Evolutionary conservation across 108 stramenopile genomes (phyloP), one percentile per base, ranked within the genome.

Genomic region (Conticribra weissflogii): DNA sequence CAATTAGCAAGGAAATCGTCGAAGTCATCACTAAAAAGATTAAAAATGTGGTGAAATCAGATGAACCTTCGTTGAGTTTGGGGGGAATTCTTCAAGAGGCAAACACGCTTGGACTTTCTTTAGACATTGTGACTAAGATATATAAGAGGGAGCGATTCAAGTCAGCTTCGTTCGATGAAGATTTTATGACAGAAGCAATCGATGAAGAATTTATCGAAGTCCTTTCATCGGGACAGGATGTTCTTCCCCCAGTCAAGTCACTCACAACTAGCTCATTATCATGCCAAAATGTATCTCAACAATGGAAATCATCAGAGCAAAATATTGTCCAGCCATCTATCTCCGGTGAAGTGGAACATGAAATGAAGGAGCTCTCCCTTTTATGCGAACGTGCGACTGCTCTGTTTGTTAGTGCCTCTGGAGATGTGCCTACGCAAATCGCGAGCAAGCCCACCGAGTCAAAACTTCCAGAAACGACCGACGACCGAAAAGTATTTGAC

Each of bases 11-110:
- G 34, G 50, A 65, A 2, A 52, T 51, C n/a, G 23, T 65, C 23
- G 50, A 49, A 3, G 23, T 2, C 19, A 59, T 78, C 18, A 44
- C 59, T 17, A 19, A 55, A 14, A 63, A 65, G 25, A 78, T 78
- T 47, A 46, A 70, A 44, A 48, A 65, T 45, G 63, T 54, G 2
- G 76, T 71, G 1, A 24, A 54, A 50, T 76, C 60, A 16, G 57
- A 53, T 25, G 61, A 69, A 33, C 62, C 56, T n/a, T 54, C 68
- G 0, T 2, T 65, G 27, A 57, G 30, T 3, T 59, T 78, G 30
- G 76, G 76, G 4, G 70, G 63, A 64, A 63, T 78, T 59, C 58
- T 71, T 22, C 44, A 68, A 15, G 69, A 78, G 23, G 68, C 76
- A 32, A 52, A 53, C 44, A 69, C 47, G 45, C 62, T 68, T 34